Conservation (phyloP, 257 asterid genomes). For the Salvia miltiorrhiza region DNA sequence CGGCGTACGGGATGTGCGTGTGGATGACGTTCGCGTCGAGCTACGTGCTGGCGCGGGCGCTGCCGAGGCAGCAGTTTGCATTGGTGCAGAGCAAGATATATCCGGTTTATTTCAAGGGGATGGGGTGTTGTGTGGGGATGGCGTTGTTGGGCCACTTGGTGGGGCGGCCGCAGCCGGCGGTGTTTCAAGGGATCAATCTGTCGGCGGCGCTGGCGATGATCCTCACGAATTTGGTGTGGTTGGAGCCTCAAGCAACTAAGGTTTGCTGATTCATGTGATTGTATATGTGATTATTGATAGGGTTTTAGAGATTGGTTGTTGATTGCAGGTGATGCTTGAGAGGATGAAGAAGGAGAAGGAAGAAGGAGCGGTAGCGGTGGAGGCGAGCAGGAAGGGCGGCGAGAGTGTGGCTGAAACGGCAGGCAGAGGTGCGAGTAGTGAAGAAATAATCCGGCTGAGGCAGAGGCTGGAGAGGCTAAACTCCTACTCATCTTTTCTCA, state of each 20-base stretch:
- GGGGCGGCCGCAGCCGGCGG: background rate
- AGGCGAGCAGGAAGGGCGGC: background rate
- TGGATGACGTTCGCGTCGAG: conserved; percentile 83
- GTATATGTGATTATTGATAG: background rate
- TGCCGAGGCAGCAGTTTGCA: conserved; percentile 77
- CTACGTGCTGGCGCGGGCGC: conserved; percentile 47
- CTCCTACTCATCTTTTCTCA: conserved; percentile 61
- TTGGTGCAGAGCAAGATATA: conserved; percentile 71
- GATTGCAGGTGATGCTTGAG: conserved; percentile 43
- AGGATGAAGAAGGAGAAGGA: conserved; percentile 78
- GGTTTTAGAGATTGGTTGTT: background rate
- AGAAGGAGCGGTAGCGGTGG: conserved; percentile 41
- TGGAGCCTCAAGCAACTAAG: conserved; percentile 82
- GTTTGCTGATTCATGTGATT: conserved; percentile 21
- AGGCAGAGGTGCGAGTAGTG: conserved; percentile 16
- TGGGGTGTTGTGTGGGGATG: conserved; percentile 56
- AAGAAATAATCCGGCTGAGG: conserved; percentile 25
- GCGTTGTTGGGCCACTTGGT: conserved; percentile 55
- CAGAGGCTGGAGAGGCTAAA: conserved; percentile 45
- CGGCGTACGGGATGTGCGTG: conserved; percentile 62
- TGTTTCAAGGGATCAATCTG: conserved; percentile 43
- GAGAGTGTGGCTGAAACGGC: conserved; percentile 23
- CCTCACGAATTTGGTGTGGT: conserved; percentile 42
- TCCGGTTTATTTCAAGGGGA: conserved; percentile 65
- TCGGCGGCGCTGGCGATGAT: conserved; percentile 38